Evolutionary conservation across 108 stramenopile species (phyloP), one percentile per base, ranked within the genome.

Genomic region (Discostella pseudostelligera): DNA sequence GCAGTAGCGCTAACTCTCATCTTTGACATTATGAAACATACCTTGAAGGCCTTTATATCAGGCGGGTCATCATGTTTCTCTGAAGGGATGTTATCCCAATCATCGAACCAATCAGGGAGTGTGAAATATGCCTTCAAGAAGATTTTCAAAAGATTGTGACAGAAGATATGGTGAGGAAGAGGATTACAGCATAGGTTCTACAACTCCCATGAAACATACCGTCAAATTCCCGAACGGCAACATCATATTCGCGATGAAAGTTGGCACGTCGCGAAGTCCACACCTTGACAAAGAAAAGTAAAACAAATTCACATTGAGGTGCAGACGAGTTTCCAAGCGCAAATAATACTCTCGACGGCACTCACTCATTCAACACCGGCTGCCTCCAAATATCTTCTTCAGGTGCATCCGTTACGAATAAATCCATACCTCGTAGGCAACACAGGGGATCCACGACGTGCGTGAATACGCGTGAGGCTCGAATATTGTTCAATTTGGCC

Each of bases 31-130:
- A n/a, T n/a, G n/a, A n/a, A n/a, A n/a, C n/a, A 32, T 47, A 81
- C 83, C 83, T 86, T 87, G 14, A 88, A 54, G 8, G 84, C 84
- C 53, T 64, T 81, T 10, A 78, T 56, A 54, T 84, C 78, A 13
- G 60, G 62, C 3, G 62, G 39, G 56, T 88, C 87, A 6, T 65
- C 48, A 10, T 80, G 71, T 25, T 50, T 68, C 53, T 82, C 83
- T 26, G 22, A 59, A 14, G 70, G 59, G 24, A 82, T 59, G 32
- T 70, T 68, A 49, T 71, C 54, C 55, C 55, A 84, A 48, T 84
- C 72, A 35, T 67, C 69, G 42, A 88, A 53, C 82, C 84, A 88
- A 24, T 51, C 54, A 10, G 87, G 87, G 29, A 85, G 39, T 58
- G 76, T 69, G 39, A 83, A 76, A 39, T 88, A 85, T 7, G 28